Base-by-base conservation (phyloP, 306 rosid genomes). In the Medicago ruthenica region DNA sequence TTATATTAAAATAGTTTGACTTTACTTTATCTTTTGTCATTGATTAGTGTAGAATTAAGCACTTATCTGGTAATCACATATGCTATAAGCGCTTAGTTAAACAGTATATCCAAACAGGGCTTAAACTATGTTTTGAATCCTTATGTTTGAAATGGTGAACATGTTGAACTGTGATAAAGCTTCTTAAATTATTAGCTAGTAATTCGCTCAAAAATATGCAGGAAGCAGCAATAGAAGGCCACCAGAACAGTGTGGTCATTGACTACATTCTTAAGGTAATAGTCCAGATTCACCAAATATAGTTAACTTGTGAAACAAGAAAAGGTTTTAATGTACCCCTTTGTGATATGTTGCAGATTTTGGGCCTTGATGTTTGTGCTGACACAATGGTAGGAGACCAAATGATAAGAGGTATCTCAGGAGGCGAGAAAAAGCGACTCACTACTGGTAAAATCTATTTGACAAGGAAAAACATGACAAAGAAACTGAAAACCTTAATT, bases 241-340 rank as follows among this genome's bases (percentile, higher is more conserved):
- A 90, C 53, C 84, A 87, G 42, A 79, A 85, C 6, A 90, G 79
- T 54, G 83, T 90, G 16, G 86, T 89, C 13, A 84, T 85, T n/a
- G 98, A 90, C 53, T 93, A 93, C 27, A 85, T 90, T 61, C 83
- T 93, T 24, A 93, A 90, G 98, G 98, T 93, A 83, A 64, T 22
- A 27, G n/a, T 55, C 60, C 34, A 50, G 22, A 39, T 17, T 71
- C 65, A 31, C 64, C 3, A 9, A 15, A 65, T 7, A 39, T 39
- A 57, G 51, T 22, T 37, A 13, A 73, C 31, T 73, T 11, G 58
- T 34, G 37, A 62, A 54, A 79, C 45, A 70, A 22, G 10, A 54
- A 9, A 68, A 3, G 16, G 9, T 6, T 74, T 20, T 1, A 14
- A 27, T 58, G 3, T 5, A 37, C 17, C 16, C 55, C 11, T 16